Percentiles rank a stretch among this genome's conserved stretches.
Conservation (phyloP, 2,329 filamentous ascomycete genomes). For the Talaromyces piceae region DNA sequence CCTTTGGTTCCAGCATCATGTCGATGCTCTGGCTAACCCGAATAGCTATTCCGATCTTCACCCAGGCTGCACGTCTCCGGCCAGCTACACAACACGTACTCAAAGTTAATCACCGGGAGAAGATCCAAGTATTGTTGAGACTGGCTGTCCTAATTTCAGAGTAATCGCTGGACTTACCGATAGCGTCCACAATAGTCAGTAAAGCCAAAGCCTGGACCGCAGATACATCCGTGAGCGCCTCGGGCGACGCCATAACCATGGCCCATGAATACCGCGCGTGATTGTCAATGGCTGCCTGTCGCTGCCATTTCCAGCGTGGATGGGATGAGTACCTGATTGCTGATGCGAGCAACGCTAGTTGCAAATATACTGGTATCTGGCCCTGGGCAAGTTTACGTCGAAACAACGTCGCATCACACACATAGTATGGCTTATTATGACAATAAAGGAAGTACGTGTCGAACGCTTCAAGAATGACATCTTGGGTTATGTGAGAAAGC, state of each 20-base stretch:
- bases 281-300: slow-evolving; percentile 13
- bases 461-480: slow-evolving; percentile 15
- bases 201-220: slow-evolving; percentile 15
- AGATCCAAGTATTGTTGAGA: background rate
- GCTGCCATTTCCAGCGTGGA: slow-evolving; percentile 12
- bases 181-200: background rate
- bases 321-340: slow-evolving; percentile 27
- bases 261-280: slow-evolving; percentile 18
- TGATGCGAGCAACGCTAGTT: slow-evolving; percentile 26
- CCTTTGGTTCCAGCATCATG: slow-evolving; percentile 25
- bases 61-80: slow-evolving; percentile 26
- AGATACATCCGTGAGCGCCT: slow-evolving; percentile 15
- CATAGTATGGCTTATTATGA: slow-evolving; percentile 17
- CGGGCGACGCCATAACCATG: slow-evolving; percentile 14
- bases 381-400: slow-evolving; percentile 14
- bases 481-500: background rate
- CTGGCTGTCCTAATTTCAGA: background rate
- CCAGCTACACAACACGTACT: slow-evolving; percentile 18
- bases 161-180: slow-evolving; percentile 17
- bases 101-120: background rate
- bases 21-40: slow-evolving; percentile 29
- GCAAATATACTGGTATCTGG: slow-evolving; percentile 18
- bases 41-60: slow-evolving; percentile 20
- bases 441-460: slow-evolving; percentile 18
- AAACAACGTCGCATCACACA: slow-evolving; percentile 14